Conservation (phyloP, 2,329 filamentous ascomycete species). For the Phialemonium atrogriseum region DNA sequence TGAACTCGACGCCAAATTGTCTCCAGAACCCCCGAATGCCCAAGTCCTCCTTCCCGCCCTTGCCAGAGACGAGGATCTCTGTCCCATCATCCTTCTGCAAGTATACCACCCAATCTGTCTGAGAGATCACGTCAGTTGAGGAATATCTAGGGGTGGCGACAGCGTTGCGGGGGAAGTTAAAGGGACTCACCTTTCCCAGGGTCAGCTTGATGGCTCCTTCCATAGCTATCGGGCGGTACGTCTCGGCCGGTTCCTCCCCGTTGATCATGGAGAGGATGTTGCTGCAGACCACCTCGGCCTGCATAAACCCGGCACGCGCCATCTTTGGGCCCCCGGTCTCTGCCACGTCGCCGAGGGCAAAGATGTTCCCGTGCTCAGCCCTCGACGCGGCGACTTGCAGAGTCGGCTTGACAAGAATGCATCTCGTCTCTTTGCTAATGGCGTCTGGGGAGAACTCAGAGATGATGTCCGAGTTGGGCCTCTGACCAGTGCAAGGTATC, state of each 20-base stretch:
- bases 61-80: not conserved
- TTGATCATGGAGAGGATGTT: conserved; percentile 36
- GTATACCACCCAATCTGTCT: too few species aligned
- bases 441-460: conserved; percentile 2
- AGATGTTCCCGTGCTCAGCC: conserved; percentile 27
- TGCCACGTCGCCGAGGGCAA: conserved; percentile 44
- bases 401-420: conserved; percentile 31
- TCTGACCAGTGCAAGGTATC: conserved; percentile 31
- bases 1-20: conserved; percentile 1
- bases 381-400: conserved; percentile 31
- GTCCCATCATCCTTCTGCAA: not conserved
- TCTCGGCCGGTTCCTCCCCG: conserved; percentile 12
- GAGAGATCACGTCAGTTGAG: too few species aligned
- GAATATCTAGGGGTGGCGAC: too few species aligned
- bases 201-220: conserved; percentile 30
- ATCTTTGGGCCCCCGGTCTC: conserved; percentile 31
- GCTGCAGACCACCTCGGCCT: conserved; percentile 31
- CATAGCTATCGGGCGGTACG: conserved; percentile 19
- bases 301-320: conserved; percentile 33
- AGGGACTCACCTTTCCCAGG: conserved; percentile 18
- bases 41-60: not conserved
- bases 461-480: conserved; percentile 13
- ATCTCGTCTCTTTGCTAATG: conserved; percentile 8
- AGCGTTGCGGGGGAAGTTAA: too few species aligned
- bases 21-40: conserved; percentile 1